Base-by-base conservation (phyloP, 1,284 basidiomycete genomes). In the Hypsizygus ulmarius region DNA sequence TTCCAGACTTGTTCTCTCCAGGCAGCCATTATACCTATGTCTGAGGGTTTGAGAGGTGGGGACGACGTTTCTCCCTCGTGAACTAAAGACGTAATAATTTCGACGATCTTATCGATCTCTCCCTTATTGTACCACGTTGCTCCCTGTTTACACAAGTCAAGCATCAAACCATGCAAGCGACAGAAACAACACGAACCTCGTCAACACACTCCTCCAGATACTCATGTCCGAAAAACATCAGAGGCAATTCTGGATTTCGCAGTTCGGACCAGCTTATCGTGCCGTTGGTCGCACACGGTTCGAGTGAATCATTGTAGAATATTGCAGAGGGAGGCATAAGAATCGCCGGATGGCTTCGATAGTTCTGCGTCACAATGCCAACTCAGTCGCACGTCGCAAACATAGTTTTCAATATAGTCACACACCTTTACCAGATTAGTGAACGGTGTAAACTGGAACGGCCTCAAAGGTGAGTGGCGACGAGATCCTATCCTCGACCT, bases 1-100 rank as follows among this genome's bases (percentile, higher is more conserved):
- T 70, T 71, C 72, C 72, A 74, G 0, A 76, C 74, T 39, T 76
- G 74, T 47, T 72, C 72, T 45, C 74, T 67, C 67, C 72, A 76
- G 1, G 74, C 69, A 0, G 74, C 69, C 71, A 76, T 74, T 9
- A 76, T 65, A 0, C 73, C 71, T 46, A 76, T 73, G 37, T 75
- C 65, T 5, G 57, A 59, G 6, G 68, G 56, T 32, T 60, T 59
- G 8, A 75, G 57, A 2, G 64, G 65, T n/a, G 74, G 74, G 2
- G 60, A 59, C 43, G 67, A 71, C 1, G 56, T 47, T 9, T 62
- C 52, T 12, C 59, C 57, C 48, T 73, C 67, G 6, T 57, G 52
- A 38, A 74, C 53, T 25, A 76, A 58, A 2, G 68, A 69, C 35
- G 58, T 62, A 27, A 74, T 64, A 1, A 64, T 58, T 16, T 67